Conservation (phyloP, 2,329 filamentous ascomycete genomes). For the Exophiala xenobiotica region DNA sequence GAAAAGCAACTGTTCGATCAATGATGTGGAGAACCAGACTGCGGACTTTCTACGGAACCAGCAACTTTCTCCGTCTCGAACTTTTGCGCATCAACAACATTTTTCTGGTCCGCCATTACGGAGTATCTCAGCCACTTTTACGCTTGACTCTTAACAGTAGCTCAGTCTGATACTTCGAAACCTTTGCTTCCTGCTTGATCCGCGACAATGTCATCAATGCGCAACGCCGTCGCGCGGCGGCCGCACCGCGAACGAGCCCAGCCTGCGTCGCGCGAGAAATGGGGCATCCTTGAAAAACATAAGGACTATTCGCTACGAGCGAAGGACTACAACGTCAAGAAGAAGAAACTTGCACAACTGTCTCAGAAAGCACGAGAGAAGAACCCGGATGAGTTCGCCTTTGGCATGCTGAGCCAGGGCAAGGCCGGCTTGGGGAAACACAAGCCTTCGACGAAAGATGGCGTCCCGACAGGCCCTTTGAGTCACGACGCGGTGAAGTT, state of each 20-base stretch:
- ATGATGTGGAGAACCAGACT: too few species aligned
- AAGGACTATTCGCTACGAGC: slow-evolving; percentile 73
- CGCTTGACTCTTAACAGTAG: too few species aligned
- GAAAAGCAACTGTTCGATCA: too few species aligned
- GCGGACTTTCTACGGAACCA: too few species aligned
- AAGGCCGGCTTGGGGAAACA: slow-evolving; percentile 46
- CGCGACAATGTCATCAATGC: slow-evolving; percentile 62
- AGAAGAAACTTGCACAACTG: slow-evolving; percentile 58
- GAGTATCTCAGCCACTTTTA: too few species aligned
- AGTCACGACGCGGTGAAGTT: slow-evolving; percentile 60
- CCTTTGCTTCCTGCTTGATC: too few species aligned
- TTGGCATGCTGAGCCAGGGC: slow-evolving; percentile 60
- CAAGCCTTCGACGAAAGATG: slow-evolving; percentile 48
- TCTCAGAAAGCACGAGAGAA: slow-evolving; percentile 60
- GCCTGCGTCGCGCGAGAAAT: slow-evolving; percentile 76
- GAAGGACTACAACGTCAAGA: slow-evolving; percentile 63
- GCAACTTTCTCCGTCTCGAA: too few species aligned
- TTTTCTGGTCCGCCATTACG: too few species aligned
- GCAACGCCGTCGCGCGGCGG: slow-evolving; percentile 70
- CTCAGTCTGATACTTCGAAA: too few species aligned
- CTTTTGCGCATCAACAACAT: too few species aligned
- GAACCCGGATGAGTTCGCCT: slow-evolving; percentile 67
- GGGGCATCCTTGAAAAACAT: slow-evolving; percentile 93
- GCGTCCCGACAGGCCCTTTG: slow-evolving; percentile 35
- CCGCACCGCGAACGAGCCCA: slow-evolving; percentile 90